These are phyloP conservation scores for Scutellaria baicalensis DNA, from an alignment of 257 asterid species.

Conservation along the genomic window DNA sequence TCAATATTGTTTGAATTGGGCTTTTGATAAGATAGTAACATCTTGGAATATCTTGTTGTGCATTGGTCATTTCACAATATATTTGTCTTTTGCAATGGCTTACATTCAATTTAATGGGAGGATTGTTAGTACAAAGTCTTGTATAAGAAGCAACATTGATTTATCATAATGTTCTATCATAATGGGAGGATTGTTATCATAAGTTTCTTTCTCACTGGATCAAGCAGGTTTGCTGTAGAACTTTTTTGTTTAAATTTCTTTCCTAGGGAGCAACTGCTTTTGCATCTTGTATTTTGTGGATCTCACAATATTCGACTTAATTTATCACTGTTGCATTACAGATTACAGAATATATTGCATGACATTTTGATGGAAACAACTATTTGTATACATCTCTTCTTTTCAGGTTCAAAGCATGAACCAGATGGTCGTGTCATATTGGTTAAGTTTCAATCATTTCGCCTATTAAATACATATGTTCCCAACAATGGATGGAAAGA, in stretches of 20 bases:
- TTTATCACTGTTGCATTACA: too few species aligned
- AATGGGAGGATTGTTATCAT: too few species aligned
- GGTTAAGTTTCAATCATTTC: too few species aligned
- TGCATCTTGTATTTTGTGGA: not conserved
- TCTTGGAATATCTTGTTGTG: not conserved
- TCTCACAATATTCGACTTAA: too few species aligned
- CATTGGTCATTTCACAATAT: not conserved
- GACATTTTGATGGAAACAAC: too few species aligned
- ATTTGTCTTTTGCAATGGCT: not conserved
- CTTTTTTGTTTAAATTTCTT: not conserved
- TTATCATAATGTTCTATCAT: not conserved
- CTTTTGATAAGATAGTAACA: not conserved
- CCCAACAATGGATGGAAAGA: constrained; percentile 99
- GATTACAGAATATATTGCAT: too few species aligned
- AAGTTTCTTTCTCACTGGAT: constrained; percentile 78
- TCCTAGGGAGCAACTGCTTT: not conserved
- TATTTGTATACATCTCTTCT: too few species aligned
- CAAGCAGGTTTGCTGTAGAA: constrained; percentile 44
- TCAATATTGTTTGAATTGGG: not conserved
- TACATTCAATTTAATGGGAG: not conserved
- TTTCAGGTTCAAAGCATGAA: too few species aligned
- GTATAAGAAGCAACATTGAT: not conserved
- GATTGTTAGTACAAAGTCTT: not conserved
- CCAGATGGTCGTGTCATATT: too few species aligned
- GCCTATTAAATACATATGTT: too few species aligned